Conservation (phyloP, 2,329 filamentous ascomycete species). For the Fusarium dlaminii region DNA sequence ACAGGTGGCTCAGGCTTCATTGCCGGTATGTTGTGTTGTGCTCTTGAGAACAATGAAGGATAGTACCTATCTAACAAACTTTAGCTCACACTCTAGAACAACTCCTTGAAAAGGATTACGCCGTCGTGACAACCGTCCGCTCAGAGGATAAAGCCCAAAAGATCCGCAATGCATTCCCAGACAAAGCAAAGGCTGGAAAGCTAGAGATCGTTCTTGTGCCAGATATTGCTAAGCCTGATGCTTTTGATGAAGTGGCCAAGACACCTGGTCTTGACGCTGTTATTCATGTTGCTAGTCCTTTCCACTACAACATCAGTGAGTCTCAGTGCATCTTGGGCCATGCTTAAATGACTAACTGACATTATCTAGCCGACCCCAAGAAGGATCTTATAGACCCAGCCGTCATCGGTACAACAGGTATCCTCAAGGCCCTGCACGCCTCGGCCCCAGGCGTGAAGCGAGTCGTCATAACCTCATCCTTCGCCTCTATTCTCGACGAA, state of each 20-base stretch:
- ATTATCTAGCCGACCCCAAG: conserved; percentile 53
- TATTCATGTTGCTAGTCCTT: conserved; percentile 69
- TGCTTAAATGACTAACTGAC: neutral
- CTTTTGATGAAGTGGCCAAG: conserved; percentile 74
- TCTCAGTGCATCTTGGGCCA: neutral
- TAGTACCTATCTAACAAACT: neutral
- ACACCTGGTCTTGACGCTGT: conserved; percentile 63
- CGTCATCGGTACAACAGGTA: conserved; percentile 69
- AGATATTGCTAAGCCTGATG: conserved; percentile 77
- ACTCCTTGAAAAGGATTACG: conserved; percentile 60
- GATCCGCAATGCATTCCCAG: conserved; percentile 58
- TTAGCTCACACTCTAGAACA: conserved; percentile 64
- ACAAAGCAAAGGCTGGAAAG: conserved; percentile 52
- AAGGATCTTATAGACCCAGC: conserved; percentile 68
- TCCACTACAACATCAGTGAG: conserved; percentile 62
- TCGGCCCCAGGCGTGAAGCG: conserved; percentile 70
- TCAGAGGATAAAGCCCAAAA: conserved; percentile 62
- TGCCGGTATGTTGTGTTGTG: conserved; percentile 43
- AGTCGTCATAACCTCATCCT: conserved; percentile 71
- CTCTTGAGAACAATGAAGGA: neutral
- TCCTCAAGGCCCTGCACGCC: conserved; percentile 75
- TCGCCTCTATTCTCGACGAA: conserved; percentile 61
- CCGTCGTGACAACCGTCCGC: conserved; percentile 66
- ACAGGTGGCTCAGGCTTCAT: conserved; percentile 50
- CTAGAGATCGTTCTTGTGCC: conserved; percentile 71